Evolutionary conservation across 1,139 yeast genomes (phyloP).

Genomic region (Candida frijolesensis): DNA sequence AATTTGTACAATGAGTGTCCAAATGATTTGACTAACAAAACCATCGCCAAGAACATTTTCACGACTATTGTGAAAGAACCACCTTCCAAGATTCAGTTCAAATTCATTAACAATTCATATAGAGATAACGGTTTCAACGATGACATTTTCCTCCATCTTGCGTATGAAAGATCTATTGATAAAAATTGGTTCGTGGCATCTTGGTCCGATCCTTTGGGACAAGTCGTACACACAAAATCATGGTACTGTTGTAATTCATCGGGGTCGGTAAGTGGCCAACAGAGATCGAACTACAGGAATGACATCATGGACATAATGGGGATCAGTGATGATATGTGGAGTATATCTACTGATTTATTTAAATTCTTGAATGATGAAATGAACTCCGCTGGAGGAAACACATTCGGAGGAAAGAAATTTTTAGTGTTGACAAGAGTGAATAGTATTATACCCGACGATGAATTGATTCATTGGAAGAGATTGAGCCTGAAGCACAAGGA

Average conservation of each 20-base stretch:
- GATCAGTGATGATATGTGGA: constrained; percentile 45
- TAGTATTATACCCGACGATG: constrained; percentile 78
- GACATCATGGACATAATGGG: constrained; percentile 32
- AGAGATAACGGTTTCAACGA: constrained; percentile 43
- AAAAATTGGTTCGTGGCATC: constrained; percentile 84
- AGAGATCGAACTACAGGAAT: constrained; percentile 12
- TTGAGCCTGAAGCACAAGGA: constrained; percentile 62
- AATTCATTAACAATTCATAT: constrained; percentile 33
- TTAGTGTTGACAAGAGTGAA: constrained; percentile 69
- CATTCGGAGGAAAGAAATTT: constrained; percentile 57
- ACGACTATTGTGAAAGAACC: constrained; percentile 50
- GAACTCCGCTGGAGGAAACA: constrained; percentile 26
- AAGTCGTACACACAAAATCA: constrained; percentile 61
- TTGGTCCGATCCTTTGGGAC: constrained; percentile 87
- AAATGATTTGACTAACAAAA: constrained; percentile 15
- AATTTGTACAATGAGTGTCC: constrained; percentile 67
- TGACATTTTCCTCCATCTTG: constrained; percentile 80
- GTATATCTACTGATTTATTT: constrained; percentile 39
- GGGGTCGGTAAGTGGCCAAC: not conserved
- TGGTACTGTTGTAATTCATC: constrained; percentile 52
- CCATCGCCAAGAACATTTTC: constrained; percentile 24
- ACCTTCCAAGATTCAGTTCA: constrained; percentile 53
- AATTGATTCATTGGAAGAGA: constrained; percentile 74
- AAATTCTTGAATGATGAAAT: constrained; percentile 37
- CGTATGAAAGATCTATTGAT: constrained; percentile 82